These are phyloP conservation scores for Ottelia alismoides DNA, from an alignment of 106 monocot species.

Conservation along the genomic window DNA sequence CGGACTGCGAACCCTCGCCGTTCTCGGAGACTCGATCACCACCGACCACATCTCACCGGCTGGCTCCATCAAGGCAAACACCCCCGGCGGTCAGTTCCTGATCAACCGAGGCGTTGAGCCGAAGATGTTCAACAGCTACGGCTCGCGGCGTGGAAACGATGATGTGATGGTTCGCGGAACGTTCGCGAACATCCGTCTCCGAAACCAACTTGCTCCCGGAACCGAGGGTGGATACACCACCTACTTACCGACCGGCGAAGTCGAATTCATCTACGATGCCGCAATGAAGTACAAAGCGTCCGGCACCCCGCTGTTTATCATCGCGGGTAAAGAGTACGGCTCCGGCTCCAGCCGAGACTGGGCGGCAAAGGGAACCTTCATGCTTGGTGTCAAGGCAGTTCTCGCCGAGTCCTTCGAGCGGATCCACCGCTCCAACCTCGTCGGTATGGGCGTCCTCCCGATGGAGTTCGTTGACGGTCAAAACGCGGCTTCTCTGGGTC, in stretches of 20 bases:
- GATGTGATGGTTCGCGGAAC: background rate
- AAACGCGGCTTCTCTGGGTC: conserved; percentile 58
- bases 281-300: too few relatives aligned
- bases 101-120: background rate
- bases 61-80: background rate
- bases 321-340: conserved; percentile 71
- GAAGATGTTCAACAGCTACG: background rate
- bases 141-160: background rate
- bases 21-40: too few relatives aligned
- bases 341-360: conserved; percentile 74
- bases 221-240: too few relatives aligned
- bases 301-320: too few relatives aligned
- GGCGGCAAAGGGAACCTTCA: conserved; percentile 66
- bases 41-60: background rate
- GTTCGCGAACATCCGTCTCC: background rate
- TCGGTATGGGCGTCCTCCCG: too few relatives aligned
- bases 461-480: conserved; percentile 63
- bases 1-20: too few relatives aligned
- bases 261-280: too few relatives aligned
- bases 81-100: background rate
- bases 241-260: too few relatives aligned
- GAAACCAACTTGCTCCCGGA: too few relatives aligned
- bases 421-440: conserved; percentile 78
- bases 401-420: conserved; percentile 88
- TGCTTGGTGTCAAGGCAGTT: conserved; percentile 23